Base-by-base conservation (phyloP, 805 yeast species). In the Saccharomycopsis schoenii region DNA sequence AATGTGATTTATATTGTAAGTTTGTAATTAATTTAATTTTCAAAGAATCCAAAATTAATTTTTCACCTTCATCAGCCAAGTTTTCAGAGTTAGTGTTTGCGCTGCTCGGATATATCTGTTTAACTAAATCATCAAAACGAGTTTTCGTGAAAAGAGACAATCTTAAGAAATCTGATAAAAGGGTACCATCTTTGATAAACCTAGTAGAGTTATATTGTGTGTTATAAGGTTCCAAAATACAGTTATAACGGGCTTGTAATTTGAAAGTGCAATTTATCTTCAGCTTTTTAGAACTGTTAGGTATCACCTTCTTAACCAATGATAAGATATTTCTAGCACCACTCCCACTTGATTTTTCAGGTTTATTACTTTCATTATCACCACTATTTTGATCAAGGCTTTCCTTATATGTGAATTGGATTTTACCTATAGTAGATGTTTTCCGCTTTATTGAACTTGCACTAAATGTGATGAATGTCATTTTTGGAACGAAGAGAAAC, bases 141-240 rank as follows among this genome's bases (percentile, higher is more conserved):
- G 58, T 21, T 24, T 55, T 55, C 2, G 64, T 61, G 25, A 58
- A 25, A 29, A 63, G 41, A 4, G 63, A 19, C 36, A 63, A 42
- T n/a, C 40, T n/a, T 17, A 63, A n/a, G 8, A 54, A 15, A 17
- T 60, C 60, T 2, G 43, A 41, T n/a, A 62, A 40, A 19, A 56
- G 54, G 40, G 60, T 62, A 24, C 64, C 64, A 36, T 42, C 55
- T 34, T 62, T 50, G 11, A 62, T 14, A n/a, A 62, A 36, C 25
- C 60, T 24, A 24, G 60, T 40, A 12, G 62, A 41, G 37, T 62
- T 57, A 54, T 36, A 62, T 29, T 59, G 64, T 11, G 56, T 19
- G 34, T 62, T 62, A 54, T 59, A 62, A 9, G 64, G 64, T 34
- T 62, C 64, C 43, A 62, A 59, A 40, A 57, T 57, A 1, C 58